Evolutionary conservation across 495 filamentous ascomycete species (phyloP).

Genomic region (Opeltia flavorubescens): DNA sequence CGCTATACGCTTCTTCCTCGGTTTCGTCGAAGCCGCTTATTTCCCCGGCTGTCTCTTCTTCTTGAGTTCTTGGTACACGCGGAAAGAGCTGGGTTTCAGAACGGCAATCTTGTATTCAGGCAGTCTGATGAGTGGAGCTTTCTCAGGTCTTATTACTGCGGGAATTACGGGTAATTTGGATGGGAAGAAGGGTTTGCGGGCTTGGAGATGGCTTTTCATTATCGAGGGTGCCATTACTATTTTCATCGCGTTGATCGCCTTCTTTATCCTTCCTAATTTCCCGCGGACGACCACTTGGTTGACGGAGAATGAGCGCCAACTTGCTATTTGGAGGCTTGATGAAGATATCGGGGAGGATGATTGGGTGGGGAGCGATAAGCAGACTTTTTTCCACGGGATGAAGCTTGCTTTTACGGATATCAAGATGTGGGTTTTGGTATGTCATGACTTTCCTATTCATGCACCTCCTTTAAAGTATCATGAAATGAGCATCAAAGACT

Average conservation of each 20-base stretch:
- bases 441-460: conserved; percentile 11
- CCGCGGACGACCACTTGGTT: conserved; percentile 67
- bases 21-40: conserved; percentile 44
- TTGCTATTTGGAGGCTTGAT: conserved; percentile 57
- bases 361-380: conserved; percentile 47
- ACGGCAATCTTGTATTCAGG: conserved; percentile 34
- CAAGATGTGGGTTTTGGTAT: conserved; percentile 58
- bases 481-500: no score
- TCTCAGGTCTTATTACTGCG: conserved; percentile 48
- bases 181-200: conserved; percentile 28
- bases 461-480: conserved; percentile 9
- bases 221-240: conserved; percentile 56
- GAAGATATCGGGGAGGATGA: conserved; percentile 73
- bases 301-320: conserved; percentile 48
- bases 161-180: conserved; percentile 34
- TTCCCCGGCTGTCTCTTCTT: conserved; percentile 36
- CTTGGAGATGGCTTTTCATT: conserved; percentile 64
- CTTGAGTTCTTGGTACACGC: conserved; percentile 35
- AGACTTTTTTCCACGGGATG: conserved; percentile 51
- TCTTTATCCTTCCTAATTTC: conserved; percentile 61
- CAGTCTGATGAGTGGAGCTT: conserved; percentile 42
- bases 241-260: conserved; percentile 34
- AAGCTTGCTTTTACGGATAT: conserved; percentile 57
- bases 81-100: conserved; percentile 35
- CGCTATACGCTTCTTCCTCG: conserved; percentile 56